Evolutionary conservation across 2,329 filamentous ascomycete genomes (phyloP).

Genomic region (Pleomassaria siparia): DNA sequence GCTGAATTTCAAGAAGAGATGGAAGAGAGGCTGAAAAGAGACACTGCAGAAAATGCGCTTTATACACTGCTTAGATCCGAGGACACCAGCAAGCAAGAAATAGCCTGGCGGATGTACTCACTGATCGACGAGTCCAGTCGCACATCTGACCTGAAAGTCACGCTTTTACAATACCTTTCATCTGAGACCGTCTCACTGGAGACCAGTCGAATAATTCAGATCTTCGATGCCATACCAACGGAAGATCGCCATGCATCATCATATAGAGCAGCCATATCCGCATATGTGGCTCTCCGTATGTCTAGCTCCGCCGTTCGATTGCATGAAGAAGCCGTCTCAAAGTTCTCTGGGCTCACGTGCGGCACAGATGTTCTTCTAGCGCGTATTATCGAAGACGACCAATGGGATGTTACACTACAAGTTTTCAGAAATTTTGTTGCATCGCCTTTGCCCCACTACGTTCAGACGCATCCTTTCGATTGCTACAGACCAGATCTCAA

Average conservation of each 20-base stretch:
- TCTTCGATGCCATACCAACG: slow-evolving; percentile 49
- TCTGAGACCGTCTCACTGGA: slow-evolving; percentile 32
- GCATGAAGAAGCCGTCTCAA: slow-evolving; percentile 43
- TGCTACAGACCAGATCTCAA: slow-evolving; percentile 7
- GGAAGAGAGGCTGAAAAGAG: slow-evolving; percentile 14
- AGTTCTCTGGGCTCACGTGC: slow-evolving; percentile 12
- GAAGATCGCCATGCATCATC: slow-evolving; percentile 43
- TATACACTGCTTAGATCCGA: slow-evolving; percentile 15
- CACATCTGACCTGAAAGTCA: slow-evolving; percentile 11
- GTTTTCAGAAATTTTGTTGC: slow-evolving; percentile 25
- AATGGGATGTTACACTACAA: slow-evolving; percentile 40
- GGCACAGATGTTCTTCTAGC: slow-evolving; percentile 35
- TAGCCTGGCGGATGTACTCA: slow-evolving; percentile 43
- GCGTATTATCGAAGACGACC: slow-evolving; percentile 30
- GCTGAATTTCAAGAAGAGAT: slow-evolving; percentile 20
- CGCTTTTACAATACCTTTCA: slow-evolving; percentile 35
- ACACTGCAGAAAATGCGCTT: slow-evolving; percentile 22
- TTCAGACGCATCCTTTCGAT: slow-evolving; percentile 6
- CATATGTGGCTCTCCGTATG: slow-evolving; percentile 47
- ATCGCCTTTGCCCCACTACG: background rate
- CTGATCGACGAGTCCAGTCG: slow-evolving; percentile 19
- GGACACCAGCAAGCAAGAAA: slow-evolving; percentile 24
- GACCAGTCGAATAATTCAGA: slow-evolving; percentile 44
- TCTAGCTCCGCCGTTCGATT: slow-evolving; percentile 42
- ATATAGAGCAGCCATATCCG: slow-evolving; percentile 49